phyloP scores from a whole-genome alignment of 495 filamentous ascomycete genomes.

The Penicillium flavigenum region DNA sequence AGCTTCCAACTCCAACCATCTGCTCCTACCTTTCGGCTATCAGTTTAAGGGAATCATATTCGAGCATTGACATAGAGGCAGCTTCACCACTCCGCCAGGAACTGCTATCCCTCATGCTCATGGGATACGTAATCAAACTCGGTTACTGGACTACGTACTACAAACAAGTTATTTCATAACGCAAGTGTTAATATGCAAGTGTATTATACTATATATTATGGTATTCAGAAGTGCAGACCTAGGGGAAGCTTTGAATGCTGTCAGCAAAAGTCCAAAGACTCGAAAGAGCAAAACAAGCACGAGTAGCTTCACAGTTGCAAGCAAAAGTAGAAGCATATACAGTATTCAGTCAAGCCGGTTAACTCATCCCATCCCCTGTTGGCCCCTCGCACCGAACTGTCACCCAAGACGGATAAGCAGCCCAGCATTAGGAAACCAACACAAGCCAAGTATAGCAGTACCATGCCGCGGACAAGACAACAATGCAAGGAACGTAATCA shows the following conservation, averaged over 20 bases:
- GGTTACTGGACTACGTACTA: neutral
- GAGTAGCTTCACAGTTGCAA: conserved; percentile 7
- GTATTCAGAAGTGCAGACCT: conserved; percentile 30
- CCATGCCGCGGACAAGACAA: conserved; percentile 25
- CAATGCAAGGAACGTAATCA: conserved; percentile 21
- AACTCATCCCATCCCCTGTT: conserved; percentile 62
- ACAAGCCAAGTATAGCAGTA: conserved; percentile 52
- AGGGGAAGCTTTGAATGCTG: conserved; percentile 10
- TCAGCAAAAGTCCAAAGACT: conserved; percentile 23
- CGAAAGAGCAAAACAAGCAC: conserved; percentile 2
- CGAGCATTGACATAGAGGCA: neutral
- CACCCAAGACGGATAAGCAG: conserved; percentile 58
- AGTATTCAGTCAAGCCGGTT: conserved; percentile 62
- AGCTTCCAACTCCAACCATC: too few species aligned
- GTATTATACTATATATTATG: neutral
- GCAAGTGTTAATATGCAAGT: neutral
- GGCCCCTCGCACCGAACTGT: conserved; percentile 40
- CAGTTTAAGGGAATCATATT: too few species aligned
- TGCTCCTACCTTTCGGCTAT: too few species aligned
- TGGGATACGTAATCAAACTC: neutral
- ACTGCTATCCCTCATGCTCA: too few species aligned
- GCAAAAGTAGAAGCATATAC: conserved; percentile 18
- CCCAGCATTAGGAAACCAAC: conserved; percentile 30
- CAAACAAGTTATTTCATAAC: neutral
- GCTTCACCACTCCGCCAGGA: neutral